phyloP scores from a whole-genome alignment of 176 grass and related monocot genomes.

The Raddia distichophylla region DNA sequence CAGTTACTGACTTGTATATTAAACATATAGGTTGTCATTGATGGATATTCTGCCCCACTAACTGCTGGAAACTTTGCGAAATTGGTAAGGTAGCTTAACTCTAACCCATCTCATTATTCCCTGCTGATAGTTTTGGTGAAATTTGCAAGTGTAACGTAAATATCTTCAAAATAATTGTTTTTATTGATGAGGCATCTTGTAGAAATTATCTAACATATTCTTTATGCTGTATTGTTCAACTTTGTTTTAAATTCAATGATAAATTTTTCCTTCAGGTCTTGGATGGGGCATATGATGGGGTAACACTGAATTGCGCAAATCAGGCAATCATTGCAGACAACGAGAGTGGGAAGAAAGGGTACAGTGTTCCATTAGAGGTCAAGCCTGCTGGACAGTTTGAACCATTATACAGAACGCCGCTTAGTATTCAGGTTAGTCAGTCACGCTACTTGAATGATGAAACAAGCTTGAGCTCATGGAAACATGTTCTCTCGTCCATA shows the following conservation, averaged over 20 bases:
- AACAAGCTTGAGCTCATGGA: background rate
- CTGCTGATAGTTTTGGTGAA: background rate
- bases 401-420: constrained; percentile 83
- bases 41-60: constrained; percentile 90
- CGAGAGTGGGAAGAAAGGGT: constrained; percentile 61
- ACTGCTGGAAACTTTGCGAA: constrained; percentile 90
- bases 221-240: background rate
- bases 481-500: background rate
- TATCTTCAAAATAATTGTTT: background rate
- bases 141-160: background rate
- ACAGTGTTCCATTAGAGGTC: constrained; percentile 79
- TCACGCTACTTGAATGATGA: background rate
- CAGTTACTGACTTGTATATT: constrained; percentile 27
- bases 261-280: constrained; percentile 59
- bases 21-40: constrained; percentile 68
- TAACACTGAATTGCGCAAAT: constrained; percentile 73
- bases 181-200: background rate
- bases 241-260: constrained; percentile 32
- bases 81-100: constrained; percentile 89
- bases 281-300: constrained; percentile 82
- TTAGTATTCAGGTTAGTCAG: constrained; percentile 77
- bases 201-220: constrained; percentile 7
- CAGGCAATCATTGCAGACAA: constrained; percentile 86
- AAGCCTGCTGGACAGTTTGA: constrained; percentile 94
- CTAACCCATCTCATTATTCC: constrained; percentile 38